These are phyloP conservation scores for Hansenula lynferdii DNA, from an alignment of 1,139 yeast genomes.

Conservation along the genomic window DNA sequence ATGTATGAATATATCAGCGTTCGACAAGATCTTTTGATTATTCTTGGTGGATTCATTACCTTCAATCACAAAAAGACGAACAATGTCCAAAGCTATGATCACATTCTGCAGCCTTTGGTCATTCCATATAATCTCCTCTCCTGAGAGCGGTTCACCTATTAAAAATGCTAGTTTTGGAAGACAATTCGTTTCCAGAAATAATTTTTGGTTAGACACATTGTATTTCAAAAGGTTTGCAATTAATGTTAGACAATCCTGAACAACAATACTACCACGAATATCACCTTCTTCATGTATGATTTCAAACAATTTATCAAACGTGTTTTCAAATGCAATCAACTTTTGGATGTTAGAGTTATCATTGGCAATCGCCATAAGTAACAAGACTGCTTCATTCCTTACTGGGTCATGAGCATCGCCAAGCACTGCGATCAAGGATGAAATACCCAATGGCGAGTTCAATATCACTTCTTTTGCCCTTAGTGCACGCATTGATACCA, in stretches of 20 bases:
- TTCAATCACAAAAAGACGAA: constrained; percentile 67
- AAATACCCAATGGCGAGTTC: constrained; percentile 72
- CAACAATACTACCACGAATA: constrained; percentile 81
- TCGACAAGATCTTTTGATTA: constrained; percentile 61
- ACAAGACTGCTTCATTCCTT: constrained; percentile 77
- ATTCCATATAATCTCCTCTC: constrained; percentile 58
- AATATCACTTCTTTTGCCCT: constrained; percentile 74
- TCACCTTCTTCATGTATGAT: constrained; percentile 89
- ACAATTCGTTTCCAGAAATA: constrained; percentile 82
- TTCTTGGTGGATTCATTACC: constrained; percentile 60
- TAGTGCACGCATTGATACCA: constrained; percentile 70
- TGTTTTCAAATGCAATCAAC: constrained; percentile 89
- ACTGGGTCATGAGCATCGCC: constrained; percentile 83
- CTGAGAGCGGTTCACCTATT: constrained; percentile 53
- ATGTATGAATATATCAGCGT: constrained; percentile 59
- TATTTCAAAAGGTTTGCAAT: constrained; percentile 69
- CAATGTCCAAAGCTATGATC: constrained; percentile 63
- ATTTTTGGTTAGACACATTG: constrained; percentile 87
- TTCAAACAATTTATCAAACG: constrained; percentile 74
- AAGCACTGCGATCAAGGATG: constrained; percentile 64
- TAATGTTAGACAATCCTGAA: constrained; percentile 82
- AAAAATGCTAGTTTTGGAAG: constrained; percentile 58
- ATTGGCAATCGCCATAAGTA: constrained; percentile 79
- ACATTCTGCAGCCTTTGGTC: constrained; percentile 68
- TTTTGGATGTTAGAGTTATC: constrained; percentile 87